Conservation (phyloP, 768 basidiomycete species). For the Inosperma sp. region DNA sequence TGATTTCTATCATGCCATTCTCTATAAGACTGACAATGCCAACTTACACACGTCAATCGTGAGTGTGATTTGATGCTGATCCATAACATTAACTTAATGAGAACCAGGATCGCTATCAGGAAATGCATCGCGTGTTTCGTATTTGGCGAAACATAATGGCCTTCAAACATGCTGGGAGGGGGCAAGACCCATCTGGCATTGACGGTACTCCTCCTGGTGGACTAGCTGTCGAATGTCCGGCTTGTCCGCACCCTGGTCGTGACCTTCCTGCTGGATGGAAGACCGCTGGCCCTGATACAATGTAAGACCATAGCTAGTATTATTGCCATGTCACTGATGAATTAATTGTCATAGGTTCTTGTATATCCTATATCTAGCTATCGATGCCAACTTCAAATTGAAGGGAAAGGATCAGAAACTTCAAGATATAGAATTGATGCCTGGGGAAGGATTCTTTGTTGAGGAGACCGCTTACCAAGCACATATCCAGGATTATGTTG, state of each 20-base stretch:
- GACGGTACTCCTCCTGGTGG: slow-evolving; percentile 5
- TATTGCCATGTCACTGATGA: neutral
- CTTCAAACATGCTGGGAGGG: slow-evolving; percentile 14
- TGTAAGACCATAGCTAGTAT: neutral
- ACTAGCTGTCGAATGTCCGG: slow-evolving; percentile 14
- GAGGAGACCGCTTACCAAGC: slow-evolving; percentile 2
- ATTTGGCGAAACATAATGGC: slow-evolving; percentile 13
- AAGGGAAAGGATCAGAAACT: slow-evolving; percentile 15
- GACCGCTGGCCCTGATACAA: no score
- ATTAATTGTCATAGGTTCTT: slow-evolving; percentile 13
- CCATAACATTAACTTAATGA: neutral
- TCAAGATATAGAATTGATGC: slow-evolving; percentile 16
- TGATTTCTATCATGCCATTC: slow-evolving; percentile 8
- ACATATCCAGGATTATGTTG: slow-evolving; percentile 10
- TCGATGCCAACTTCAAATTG: slow-evolving; percentile 25
- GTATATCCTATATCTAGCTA: slow-evolving; percentile 14
- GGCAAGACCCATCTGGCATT: slow-evolving; percentile 9
- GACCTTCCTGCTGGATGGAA: slow-evolving; percentile 17
- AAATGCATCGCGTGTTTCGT: slow-evolving; percentile 10
- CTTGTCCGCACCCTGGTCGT: slow-evolving; percentile 15
- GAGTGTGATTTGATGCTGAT: neutral
- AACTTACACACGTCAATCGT: neutral
- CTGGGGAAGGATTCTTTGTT: slow-evolving; percentile 15
- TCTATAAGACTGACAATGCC: slow-evolving; percentile 8
- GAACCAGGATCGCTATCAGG: slow-evolving; percentile 10